Percentiles rank a stretch among this genome's conserved stretches.
Evolutionary conservation across 2,329 filamentous ascomycete genomes (phyloP).

Genomic region (Trichoderma koningiopsis): DNA sequence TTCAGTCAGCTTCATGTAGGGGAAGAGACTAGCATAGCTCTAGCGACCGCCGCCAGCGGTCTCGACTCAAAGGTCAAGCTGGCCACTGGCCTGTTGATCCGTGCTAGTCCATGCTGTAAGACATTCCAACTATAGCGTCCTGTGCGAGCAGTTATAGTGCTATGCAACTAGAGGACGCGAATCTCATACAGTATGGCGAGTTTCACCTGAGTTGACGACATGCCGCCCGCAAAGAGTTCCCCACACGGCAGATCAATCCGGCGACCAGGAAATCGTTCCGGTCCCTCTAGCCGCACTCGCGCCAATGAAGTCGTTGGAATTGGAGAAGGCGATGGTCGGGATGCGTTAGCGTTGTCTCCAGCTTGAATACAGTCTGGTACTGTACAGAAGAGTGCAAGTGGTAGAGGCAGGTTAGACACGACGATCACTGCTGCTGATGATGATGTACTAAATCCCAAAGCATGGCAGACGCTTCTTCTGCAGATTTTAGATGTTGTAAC

Average conservation of each 20-base stretch:
- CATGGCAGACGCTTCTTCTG: slow-evolving; percentile 13
- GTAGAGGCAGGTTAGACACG: slow-evolving; percentile 39
- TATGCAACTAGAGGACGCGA: neutral
- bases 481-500: neutral
- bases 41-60: slow-evolving; percentile 43
- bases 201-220: slow-evolving; percentile 41
- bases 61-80: slow-evolving; percentile 45
- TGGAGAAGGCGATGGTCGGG: slow-evolving; percentile 31
- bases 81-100: slow-evolving; percentile 37
- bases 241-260: slow-evolving; percentile 33
- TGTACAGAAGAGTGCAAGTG: slow-evolving; percentile 29
- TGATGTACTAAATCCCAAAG: slow-evolving; percentile 39
- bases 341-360: slow-evolving; percentile 35
- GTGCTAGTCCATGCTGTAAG: neutral
- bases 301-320: slow-evolving; percentile 35
- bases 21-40: slow-evolving; percentile 47
- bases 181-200: neutral
- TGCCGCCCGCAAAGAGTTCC: slow-evolving; percentile 44
- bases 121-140: neutral
- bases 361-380: too few species aligned
- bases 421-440: too few species aligned
- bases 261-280: slow-evolving; percentile 34
- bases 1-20: slow-evolving; percentile 47
- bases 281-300: slow-evolving; percentile 40
- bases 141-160: neutral